Evolutionary conservation across 345 rosid species (phyloP).

Genomic region (Pugionium cornutum): DNA sequence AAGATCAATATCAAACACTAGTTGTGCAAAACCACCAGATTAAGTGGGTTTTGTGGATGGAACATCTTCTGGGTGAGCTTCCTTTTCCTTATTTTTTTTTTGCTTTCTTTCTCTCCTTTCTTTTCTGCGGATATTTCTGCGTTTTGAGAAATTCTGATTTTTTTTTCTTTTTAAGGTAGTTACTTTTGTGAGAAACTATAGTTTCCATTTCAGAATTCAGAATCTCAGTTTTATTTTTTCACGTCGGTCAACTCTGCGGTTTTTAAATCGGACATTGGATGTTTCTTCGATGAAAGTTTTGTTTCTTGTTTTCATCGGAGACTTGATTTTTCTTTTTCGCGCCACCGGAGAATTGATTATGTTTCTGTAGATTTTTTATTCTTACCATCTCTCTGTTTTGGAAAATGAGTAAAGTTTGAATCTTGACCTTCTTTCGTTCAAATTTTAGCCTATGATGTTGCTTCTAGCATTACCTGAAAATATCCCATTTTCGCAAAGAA

Average conservation of each 20-base stretch:
- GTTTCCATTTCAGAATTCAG: background rate
- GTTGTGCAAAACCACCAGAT: background rate
- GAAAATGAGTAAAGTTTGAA: no score
- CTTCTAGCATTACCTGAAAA: background rate
- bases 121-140: conserved; percentile 34
- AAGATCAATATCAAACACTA: conserved; percentile 14
- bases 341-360: no score
- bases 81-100: background rate
- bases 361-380: no score
- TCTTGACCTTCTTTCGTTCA: conserved; percentile 8
- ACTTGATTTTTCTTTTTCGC: no score
- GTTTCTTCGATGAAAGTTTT: conserved; percentile 9
- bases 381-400: no score
- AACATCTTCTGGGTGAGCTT: conserved; percentile 20
- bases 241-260: conserved; percentile 17
- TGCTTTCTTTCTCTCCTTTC: conserved; percentile 17
- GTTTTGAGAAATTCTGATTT: background rate
- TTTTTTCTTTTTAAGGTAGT: background rate
- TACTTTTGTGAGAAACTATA: background rate
- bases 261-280: conserved; percentile 13
- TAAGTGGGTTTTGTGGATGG: background rate
- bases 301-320: no score
- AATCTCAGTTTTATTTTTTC: background rate
- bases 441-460: background rate
- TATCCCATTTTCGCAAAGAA: conserved; percentile 4